Base-by-base conservation (phyloP, 2,329 filamentous ascomycete species). In the Pezicula neosporulosa region DNA sequence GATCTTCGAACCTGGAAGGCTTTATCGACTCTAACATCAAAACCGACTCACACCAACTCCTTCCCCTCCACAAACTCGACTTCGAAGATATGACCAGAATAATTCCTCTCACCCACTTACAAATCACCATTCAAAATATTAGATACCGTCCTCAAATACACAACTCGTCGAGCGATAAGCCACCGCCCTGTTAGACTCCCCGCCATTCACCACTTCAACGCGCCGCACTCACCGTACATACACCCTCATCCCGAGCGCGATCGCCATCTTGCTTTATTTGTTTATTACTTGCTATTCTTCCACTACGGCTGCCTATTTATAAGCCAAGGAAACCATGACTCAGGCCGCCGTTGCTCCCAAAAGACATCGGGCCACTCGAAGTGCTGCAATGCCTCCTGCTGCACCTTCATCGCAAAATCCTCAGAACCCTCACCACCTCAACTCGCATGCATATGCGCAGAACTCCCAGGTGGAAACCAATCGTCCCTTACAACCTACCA, bases 291-390 rank as follows among this genome's bases (percentile, higher is more conserved):
- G 43, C 44, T 48, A 33, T 53, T 48, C 56, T 58, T 59, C 55
- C 44, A 36, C 19, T 24, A 56, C 57, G 56, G 57, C 60, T 59
- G 55, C 68, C 65, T 76, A 77, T 77, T 75, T 76, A 70, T 73
- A 71, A 73, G 76, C 56, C 61, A 56, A 56, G 70, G 70, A 70
- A 61, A 65, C 66, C 49, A 78, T 78, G 76, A 74, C 75, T 63
- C 66, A 24, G 4, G 42, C 72, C 44, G 68, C 69, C 63, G 61
- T 66, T 50, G 67, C 70, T 60, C 66, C 71, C 52, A 72, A 58
- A 53, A 58, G 63, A 46, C 60, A 65, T 49, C 62, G 66, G 30
- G 64, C 65, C 56, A 61, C 58, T 49, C 63, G 58, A 58, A 65
- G 56, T 47, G 55, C 57, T 24, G 52, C 54, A 15, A 57, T 56